Evolutionary conservation across 352 stramenopile species (phyloP).

Genomic region (Phytophthora cactorum): DNA sequence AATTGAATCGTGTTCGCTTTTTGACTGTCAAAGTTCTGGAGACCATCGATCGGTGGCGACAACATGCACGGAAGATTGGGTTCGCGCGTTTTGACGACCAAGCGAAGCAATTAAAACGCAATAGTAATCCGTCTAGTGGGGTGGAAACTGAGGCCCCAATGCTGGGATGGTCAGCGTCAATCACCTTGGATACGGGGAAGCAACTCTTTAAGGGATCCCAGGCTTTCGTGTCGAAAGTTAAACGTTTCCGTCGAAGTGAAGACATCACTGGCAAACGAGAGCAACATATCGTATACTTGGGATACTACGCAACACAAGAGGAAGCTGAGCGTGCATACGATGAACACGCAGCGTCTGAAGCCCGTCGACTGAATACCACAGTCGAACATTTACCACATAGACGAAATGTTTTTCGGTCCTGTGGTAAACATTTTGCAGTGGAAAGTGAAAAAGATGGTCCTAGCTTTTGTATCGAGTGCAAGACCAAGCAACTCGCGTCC

Average conservation of each 20-base stretch:
- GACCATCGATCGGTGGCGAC: constrained; percentile 65
- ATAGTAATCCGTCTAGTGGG: not conserved
- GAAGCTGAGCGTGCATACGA: constrained; percentile 81
- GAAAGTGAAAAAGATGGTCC: constrained; percentile 73
- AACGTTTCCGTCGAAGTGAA: constrained; percentile 69
- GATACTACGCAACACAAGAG: constrained; percentile 67
- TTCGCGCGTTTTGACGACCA: constrained; percentile 50
- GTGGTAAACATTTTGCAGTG: constrained; percentile 81
- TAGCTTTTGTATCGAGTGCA: constrained; percentile 83
- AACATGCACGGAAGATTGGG: constrained; percentile 54
- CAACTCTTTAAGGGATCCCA: constrained; percentile 77
- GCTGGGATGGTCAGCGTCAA: constrained; percentile 72
- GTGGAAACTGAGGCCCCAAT: constrained; percentile 29
- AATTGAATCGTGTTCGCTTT: constrained; percentile 65
- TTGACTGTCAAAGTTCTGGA: constrained; percentile 78
- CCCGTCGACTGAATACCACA: constrained; percentile 71
- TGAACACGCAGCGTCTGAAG: constrained; percentile 61
- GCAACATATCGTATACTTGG: constrained; percentile 70
- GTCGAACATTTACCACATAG: constrained; percentile 55
- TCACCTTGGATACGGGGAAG: constrained; percentile 69
- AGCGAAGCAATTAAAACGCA: not conserved
- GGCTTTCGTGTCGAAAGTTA: constrained; percentile 72
- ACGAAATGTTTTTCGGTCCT: constrained; percentile 76
- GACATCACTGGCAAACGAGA: constrained; percentile 63
- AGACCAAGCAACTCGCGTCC: constrained; percentile 57